Conservation (phyloP, 805 yeast species). For the Lipomyces mesembrius region DNA sequence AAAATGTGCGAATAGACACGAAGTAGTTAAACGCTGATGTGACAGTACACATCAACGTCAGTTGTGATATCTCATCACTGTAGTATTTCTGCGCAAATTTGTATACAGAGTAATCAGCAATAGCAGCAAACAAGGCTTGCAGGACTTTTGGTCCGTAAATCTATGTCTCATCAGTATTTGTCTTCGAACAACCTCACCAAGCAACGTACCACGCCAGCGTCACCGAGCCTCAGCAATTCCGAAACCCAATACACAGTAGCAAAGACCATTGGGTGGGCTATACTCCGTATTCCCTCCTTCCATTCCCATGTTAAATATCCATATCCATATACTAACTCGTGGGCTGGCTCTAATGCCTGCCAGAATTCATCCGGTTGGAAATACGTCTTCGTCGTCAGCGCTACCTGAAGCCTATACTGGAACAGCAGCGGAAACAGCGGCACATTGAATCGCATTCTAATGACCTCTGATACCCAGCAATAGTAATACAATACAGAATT, state of each 20-base stretch:
- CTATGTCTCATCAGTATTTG: conserved; percentile 5
- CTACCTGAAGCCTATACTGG: conserved; percentile 61
- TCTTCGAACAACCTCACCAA: neutral
- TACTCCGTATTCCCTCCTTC: conserved; percentile 73
- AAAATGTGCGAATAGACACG: conserved; percentile 78
- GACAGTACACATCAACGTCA: conserved; percentile 54
- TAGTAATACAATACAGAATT: neutral
- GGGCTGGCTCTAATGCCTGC: conserved; percentile 94
- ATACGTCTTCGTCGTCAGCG: conserved; percentile 68
- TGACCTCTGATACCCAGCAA: neutral
- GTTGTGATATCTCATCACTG: conserved; percentile 38
- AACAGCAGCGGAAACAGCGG: conserved; percentile 36
- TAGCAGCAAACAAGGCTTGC: conserved; percentile 70
- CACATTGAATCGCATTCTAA: neutral
- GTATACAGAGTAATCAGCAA: conserved; percentile 68
- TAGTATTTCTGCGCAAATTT: conserved; percentile 50
- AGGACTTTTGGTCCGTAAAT: conserved; percentile 61
- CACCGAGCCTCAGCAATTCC: conserved; percentile 45
- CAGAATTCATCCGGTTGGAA: conserved; percentile 97
- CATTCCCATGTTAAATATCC: conserved; percentile 97
- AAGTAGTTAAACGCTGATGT: conserved; percentile 81
- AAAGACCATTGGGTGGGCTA: conserved; percentile 77
- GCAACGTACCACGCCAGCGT: conserved; percentile 46
- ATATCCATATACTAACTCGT: conserved; percentile 68
- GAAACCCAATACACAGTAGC: conserved; percentile 52